Evolutionary conservation across 2,329 filamentous ascomycete species (phyloP).

Genomic region (Fusarium xyrophilum): DNA sequence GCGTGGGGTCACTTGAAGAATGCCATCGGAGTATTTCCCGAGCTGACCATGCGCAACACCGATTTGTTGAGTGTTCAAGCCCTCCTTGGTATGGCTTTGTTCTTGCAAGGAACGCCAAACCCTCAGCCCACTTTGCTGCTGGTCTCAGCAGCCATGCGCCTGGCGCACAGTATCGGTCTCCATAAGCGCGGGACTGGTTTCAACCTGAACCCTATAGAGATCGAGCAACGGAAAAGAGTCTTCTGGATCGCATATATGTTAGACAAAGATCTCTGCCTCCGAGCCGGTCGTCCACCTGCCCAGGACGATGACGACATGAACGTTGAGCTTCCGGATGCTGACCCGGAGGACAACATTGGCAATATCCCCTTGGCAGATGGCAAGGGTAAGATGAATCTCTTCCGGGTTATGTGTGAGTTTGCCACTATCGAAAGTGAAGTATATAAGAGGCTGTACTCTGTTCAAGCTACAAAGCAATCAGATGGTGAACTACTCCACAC

Average conservation of each 20-base stretch:
- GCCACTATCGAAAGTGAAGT: slow-evolving; percentile 91
- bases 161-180: slow-evolving; percentile 92
- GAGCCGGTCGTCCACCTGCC: slow-evolving; percentile 65
- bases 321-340: slow-evolving; percentile 89
- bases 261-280: slow-evolving; percentile 68
- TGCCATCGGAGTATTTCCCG: slow-evolving; percentile 89
- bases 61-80: slow-evolving; percentile 95
- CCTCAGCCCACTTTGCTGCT: slow-evolving; percentile 93
- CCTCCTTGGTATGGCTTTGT: slow-evolving; percentile 89
- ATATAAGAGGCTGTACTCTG: slow-evolving; percentile 91
- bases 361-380: slow-evolving; percentile 91
- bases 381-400: slow-evolving; percentile 92
- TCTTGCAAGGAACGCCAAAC: slow-evolving; percentile 95
- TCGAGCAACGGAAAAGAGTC: slow-evolving; percentile 79
- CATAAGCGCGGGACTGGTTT: slow-evolving; percentile 94
- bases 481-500: slow-evolving; percentile 93
- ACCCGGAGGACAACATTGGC: slow-evolving; percentile 90
- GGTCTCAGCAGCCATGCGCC: slow-evolving; percentile 85
- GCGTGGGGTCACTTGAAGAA: slow-evolving; percentile 98
- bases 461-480: slow-evolving; percentile 87
- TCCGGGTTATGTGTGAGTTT: slow-evolving; percentile 91
- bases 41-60: slow-evolving; percentile 94
- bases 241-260: slow-evolving; percentile 73
- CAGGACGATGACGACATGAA: slow-evolving; percentile 83
- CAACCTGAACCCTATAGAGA: slow-evolving; percentile 90